Evolutionary conservation across 2,329 filamentous ascomycete species (phyloP), one percentile per base, ranked within the genome.

Genomic region (Fonsecaea erecta): DNA sequence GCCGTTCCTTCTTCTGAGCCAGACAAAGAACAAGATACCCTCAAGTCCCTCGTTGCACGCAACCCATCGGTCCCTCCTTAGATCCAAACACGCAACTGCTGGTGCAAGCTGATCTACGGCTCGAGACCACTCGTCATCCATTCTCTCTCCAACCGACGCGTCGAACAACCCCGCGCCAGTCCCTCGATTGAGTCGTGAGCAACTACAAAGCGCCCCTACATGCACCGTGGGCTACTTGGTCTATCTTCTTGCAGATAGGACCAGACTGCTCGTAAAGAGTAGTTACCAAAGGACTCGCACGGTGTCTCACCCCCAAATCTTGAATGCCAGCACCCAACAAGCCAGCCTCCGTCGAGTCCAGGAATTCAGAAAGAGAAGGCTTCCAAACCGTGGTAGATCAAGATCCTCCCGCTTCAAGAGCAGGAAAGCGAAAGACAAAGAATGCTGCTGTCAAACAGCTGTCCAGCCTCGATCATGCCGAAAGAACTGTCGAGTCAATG

Each of bases 281-380:
- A 58, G 55, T 43, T 18, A 46, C 37, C 37, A 24, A 21, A 7
- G 37, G 4, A 3, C 26, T 53, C 26, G n/a, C 52, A 53, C 52
- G 48, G 21, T 34, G n/a, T 14, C 52, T 55, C 30, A 32, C 26
- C 40, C n/a, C 28, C 43, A 52, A 26, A 52, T 48, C 28, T 69
- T 69, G 68, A 66, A 69, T 69, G 68, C 68, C 68, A 64, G 58
- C 65, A 48, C 63, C 55, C 63, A 65, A 64, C 63, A 68, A 62
- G 57, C 16, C 68, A 53, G 53, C 32, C 34, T 57, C 60, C 61
- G 35, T 60, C 48, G 61, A 63, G 46, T 56, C 53, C 14, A 66
- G 40, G 52, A 65, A 59, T 30, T 51, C 59, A 43, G 55, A 63
- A 32, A 51, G 40, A 46, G 62, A 62, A 56, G 52, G 55, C 46